A percentile compares a stretch with the other conserved stretches of the same genome.
phyloP scores from a whole-genome alignment of 2,329 filamentous ascomycete species.

The Aureobasidium sp. region DNA sequence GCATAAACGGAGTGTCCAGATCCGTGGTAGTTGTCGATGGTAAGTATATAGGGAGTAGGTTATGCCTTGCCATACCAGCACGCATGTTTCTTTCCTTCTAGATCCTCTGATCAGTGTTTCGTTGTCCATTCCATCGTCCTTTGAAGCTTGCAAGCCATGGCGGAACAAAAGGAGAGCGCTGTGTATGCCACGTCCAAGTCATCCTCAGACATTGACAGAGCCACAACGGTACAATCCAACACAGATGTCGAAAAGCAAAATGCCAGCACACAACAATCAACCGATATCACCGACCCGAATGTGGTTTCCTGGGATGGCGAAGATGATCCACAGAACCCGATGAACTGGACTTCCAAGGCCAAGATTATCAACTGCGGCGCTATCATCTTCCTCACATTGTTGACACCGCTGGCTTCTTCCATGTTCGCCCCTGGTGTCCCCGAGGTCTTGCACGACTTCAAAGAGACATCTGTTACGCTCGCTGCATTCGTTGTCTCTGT shows the following conservation, averaged over 20 bases:
- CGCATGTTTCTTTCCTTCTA: neutral
- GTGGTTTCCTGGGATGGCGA: conserved; percentile 47
- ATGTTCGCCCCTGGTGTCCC: conserved; percentile 45
- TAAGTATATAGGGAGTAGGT: neutral
- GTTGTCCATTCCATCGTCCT: neutral
- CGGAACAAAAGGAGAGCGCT: neutral
- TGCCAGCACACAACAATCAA: neutral
- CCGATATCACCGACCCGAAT: conserved; percentile 39
- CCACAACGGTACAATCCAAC: neutral
- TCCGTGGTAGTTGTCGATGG: neutral
- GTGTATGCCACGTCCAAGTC: neutral
- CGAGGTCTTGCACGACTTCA: conserved; percentile 52
- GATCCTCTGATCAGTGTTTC: too few relatives aligned
- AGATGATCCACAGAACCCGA: conserved; percentile 41
- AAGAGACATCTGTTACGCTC: conserved; percentile 42
- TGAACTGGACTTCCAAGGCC: conserved; percentile 42
- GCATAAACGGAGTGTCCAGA: too few relatives aligned
- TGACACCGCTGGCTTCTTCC: conserved; percentile 39
- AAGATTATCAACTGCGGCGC: conserved; percentile 43
- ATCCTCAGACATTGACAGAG: neutral
- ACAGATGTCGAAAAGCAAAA: neutral
- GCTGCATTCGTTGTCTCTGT: conserved; percentile 59
- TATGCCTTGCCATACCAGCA: too few relatives aligned
- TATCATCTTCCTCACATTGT: conserved; percentile 41
- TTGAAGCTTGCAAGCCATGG: neutral